These are phyloP conservation scores for Aspergillus tamarii DNA, from an alignment of 2,329 filamentous ascomycete species.

Conservation along the genomic window DNA sequence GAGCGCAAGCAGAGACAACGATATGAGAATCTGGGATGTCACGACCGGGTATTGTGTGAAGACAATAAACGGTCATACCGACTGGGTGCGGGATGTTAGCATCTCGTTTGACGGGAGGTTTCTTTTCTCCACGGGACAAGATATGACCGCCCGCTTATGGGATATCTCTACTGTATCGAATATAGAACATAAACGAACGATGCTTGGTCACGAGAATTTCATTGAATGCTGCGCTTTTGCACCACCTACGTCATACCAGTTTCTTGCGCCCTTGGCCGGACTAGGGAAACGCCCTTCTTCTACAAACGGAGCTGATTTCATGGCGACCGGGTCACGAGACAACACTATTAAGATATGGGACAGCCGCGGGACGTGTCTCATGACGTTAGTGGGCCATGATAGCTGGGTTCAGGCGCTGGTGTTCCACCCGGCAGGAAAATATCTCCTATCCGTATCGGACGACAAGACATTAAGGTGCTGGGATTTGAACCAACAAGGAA, in stretches of 20 bases:
- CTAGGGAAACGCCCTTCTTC: slow-evolving; percentile 76
- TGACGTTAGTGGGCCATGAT: slow-evolving; percentile 82
- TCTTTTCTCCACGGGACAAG: slow-evolving; percentile 80
- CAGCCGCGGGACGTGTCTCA: slow-evolving; percentile 76
- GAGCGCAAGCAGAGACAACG: slow-evolving; percentile 82
- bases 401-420: slow-evolving; percentile 86
- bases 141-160: slow-evolving; percentile 82
- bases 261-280: slow-evolving; percentile 74
- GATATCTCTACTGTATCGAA: slow-evolving; percentile 66
- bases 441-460: slow-evolving; percentile 79
- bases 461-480: slow-evolving; percentile 90
- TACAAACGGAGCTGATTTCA: slow-evolving; percentile 72
- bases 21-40: slow-evolving; percentile 87
- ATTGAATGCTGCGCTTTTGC: slow-evolving; percentile 84
- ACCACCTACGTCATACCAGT: slow-evolving; percentile 71
- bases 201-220: slow-evolving; percentile 81
- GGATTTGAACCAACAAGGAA: slow-evolving; percentile 86
- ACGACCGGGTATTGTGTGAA: slow-evolving; percentile 90
- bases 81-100: slow-evolving; percentile 88
- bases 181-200: slow-evolving; percentile 73
- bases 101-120: slow-evolving; percentile 82
- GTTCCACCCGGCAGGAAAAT: slow-evolving; percentile 90
- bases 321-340: slow-evolving; percentile 85
- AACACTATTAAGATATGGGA: slow-evolving; percentile 91
- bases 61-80: slow-evolving; percentile 81